Conservation (phyloP, 331 rosid species). For the Rhamnella rubrinervis region DNA sequence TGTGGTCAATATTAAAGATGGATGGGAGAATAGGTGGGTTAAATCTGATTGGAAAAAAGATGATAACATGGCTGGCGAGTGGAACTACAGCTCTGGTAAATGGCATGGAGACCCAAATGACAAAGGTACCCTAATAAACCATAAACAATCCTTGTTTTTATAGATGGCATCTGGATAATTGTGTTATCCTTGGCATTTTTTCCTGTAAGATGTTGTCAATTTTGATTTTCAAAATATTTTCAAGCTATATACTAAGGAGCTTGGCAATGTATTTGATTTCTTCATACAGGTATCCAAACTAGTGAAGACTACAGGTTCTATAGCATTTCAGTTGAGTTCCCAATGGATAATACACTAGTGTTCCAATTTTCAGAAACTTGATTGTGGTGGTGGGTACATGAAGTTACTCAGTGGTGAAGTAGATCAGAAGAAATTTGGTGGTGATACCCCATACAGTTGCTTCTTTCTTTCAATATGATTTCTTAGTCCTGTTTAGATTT, state of each 20-base stretch:
- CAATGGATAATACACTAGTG: constrained; percentile 81
- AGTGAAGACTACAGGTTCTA: constrained; percentile 94
- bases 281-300: constrained; percentile 76
- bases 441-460: constrained; percentile 86
- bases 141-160: background rate
- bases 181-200: background rate
- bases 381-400: constrained; percentile 99
- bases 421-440: constrained; percentile 96
- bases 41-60: constrained; percentile 95
- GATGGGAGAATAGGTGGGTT: constrained; percentile 93
- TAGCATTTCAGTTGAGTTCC: constrained; percentile 91
- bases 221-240: background rate
- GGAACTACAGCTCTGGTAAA: constrained; percentile 93
- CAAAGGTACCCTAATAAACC: constrained; percentile 54
- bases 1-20: constrained; percentile 49
- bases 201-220: background rate
- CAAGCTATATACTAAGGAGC: background rate
- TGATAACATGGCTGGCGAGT: constrained; percentile 81
- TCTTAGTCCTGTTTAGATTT: background rate
- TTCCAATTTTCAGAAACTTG: constrained; percentile 98
- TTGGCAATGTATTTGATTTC: constrained; percentile 5
- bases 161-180: background rate
- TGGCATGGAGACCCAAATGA: constrained; percentile 84
- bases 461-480: background rate
- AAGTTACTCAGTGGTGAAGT: constrained; percentile 80